Evolutionary conservation across 2,329 filamentous ascomycete species (phyloP), one percentile per base, ranked within the genome.

Genomic region (Trichoderma endophyticum): DNA sequence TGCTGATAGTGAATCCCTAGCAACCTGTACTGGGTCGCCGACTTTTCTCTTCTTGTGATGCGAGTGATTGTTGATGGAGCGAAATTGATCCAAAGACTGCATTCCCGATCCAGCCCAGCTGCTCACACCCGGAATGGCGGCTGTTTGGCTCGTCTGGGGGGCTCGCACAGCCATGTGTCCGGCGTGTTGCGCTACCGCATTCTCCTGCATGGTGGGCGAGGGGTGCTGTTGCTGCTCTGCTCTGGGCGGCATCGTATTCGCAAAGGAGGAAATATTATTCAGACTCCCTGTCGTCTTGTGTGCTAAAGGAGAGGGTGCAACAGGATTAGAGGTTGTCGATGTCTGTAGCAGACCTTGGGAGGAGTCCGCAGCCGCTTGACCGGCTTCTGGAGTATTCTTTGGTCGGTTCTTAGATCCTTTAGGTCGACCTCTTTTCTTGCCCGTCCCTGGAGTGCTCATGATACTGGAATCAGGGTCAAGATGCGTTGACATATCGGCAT

Each of bases 331-430:
- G 18, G 43, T 51, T 32, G 59, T 43, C 26, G 68, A 54, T 61
- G 34, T 3, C 21, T 57, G 67, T 9, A 56, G 28, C n/a, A 71
- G 48, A 26, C 32, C 8, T 1, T 63, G 60, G 18, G 68, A 15
- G 7, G 60, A 39, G 8, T 70, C 69, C 15, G 60, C 39, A 26
- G 39, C 36, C 9, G 34, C 71, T 36, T 73, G 70, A 2, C 68
- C 60, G 39, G 68, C 61, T 21, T 71, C 74, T 15, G 68, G 36
- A 4, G 66, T 74, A 8, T 78, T 74, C 71, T 80, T 84, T 18
- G 79, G 77, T 34, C 83, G 82, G 68, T 83, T 84, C 73, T 82
- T 85, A 15, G 84, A 84, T 0, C 84, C 84, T 71, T 84, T 87
- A 1, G 86, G 82, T 51, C 84, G 80, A 9, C 82, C 81, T 72